These are phyloP conservation scores for Dovyalis caffra DNA, from an alignment of 345 rosid genomes.

Conservation along the genomic window DNA sequence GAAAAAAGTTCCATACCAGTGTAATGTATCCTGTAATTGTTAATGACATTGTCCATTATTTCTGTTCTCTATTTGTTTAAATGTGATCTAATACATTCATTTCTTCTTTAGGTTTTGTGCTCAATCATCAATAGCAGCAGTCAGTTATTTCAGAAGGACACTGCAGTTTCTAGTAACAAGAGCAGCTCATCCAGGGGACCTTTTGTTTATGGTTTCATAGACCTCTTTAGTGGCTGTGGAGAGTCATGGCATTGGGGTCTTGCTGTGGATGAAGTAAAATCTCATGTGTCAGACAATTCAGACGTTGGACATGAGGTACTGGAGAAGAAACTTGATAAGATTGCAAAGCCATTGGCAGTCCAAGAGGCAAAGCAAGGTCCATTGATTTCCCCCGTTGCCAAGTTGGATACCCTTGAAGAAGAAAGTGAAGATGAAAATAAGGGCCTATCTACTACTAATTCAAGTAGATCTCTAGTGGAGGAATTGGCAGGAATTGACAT, in stretches of 20 bases:
- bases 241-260: slow-evolving; percentile 78
- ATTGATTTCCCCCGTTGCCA: slow-evolving; percentile 33
- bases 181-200: slow-evolving; percentile 47
- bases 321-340: slow-evolving; percentile 42
- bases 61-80: not conserved
- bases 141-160: slow-evolving; percentile 42
- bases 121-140: slow-evolving; percentile 36
- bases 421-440: slow-evolving; percentile 53
- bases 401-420: slow-evolving; percentile 52
- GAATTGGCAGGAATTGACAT: slow-evolving; percentile 34
- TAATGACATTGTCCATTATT: not conserved
- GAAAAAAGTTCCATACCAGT: not conserved
- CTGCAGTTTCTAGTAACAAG: slow-evolving; percentile 42
- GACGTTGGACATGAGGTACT: slow-evolving; percentile 31
- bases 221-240: slow-evolving; percentile 80
- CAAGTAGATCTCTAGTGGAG: slow-evolving; percentile 40
- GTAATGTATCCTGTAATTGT: not conserved
- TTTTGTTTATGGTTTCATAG: slow-evolving; percentile 81
- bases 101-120: slow-evolving; percentile 43
- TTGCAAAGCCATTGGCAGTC: slow-evolving; percentile 36
- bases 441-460: slow-evolving; percentile 44
- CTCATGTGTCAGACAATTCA: slow-evolving; percentile 40
- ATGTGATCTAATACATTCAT: slow-evolving; percentile 11
- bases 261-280: slow-evolving; percentile 57
- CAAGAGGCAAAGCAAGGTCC: slow-evolving; percentile 46